Evolutionary conservation across 2,329 filamentous ascomycete genomes (phyloP).

Genomic region (Orbilia brochopaga): DNA sequence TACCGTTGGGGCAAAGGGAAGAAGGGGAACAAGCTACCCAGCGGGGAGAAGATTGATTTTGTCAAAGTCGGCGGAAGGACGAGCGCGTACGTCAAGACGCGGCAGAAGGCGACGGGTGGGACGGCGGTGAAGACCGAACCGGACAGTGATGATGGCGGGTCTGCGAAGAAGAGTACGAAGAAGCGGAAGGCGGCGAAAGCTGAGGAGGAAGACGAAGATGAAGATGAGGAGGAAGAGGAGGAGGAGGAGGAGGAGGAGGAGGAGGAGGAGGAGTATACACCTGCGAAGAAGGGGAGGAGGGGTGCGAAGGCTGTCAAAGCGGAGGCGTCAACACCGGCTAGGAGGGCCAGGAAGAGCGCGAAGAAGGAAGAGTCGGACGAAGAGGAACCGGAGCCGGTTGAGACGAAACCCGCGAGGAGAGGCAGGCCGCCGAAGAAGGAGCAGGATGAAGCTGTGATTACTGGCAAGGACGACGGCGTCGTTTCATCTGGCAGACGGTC

Average conservation of each 20-base stretch:
- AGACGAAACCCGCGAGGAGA: conserved; percentile 22
- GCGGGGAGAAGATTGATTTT: conserved; percentile 82
- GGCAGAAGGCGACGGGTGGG: conserved; percentile 79
- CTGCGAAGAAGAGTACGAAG: conserved; percentile 35
- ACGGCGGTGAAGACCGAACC: conserved; percentile 59
- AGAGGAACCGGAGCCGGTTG: background rate
- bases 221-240: conserved; percentile 54
- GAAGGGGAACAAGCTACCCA: conserved; percentile 69
- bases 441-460: conserved; percentile 13
- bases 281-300: conserved; percentile 24
- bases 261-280: conserved; percentile 4
- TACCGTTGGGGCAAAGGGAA: conserved; percentile 89
- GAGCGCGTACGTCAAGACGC: conserved; percentile 80
- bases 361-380: conserved; percentile 6
- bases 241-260: conserved; percentile 1
- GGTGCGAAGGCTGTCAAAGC: conserved; percentile 26
- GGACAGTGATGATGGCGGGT: conserved; percentile 51
- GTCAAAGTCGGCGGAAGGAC: conserved; percentile 90
- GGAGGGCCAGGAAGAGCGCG: conserved; percentile 1
- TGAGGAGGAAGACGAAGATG: conserved; percentile 54
- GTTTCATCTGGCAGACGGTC: conserved; percentile 36
- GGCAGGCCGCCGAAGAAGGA: conserved; percentile 12
- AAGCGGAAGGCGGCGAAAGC: conserved; percentile 48
- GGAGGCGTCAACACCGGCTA: conserved; percentile 18
- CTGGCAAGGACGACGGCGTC: conserved; percentile 22